phyloP scores from a whole-genome alignment of 108 stramenopile species.

The Cyclotella baltica region DNA sequence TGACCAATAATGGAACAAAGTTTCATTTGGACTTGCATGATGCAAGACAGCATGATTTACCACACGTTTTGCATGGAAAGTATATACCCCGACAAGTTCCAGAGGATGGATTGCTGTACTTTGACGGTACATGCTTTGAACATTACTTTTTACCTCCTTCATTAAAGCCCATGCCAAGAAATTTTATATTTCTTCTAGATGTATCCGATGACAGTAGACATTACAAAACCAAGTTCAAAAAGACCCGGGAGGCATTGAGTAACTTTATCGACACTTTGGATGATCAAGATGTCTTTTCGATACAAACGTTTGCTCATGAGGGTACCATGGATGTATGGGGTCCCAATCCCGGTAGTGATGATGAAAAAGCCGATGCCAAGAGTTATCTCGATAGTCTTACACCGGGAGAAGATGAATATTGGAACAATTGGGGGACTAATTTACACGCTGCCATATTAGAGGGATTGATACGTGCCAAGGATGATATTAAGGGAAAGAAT shows the following conservation, averaged over 20 bases:
- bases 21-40: slow-evolving; percentile 9
- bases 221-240: not conserved
- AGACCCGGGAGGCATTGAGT: slow-evolving; percentile 1
- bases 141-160: slow-evolving; percentile 18
- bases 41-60: slow-evolving; percentile 18
- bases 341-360: not conserved
- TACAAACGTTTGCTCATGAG: slow-evolving; percentile 20
- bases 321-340: slow-evolving; percentile 21
- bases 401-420: not conserved
- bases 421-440: slow-evolving; percentile 8
- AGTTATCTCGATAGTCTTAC: not conserved
- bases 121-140: slow-evolving; percentile 19
- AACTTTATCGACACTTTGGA: slow-evolving; percentile 12
- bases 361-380: slow-evolving; percentile 10
- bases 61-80: slow-evolving; percentile 9
- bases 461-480: slow-evolving; percentile 12
- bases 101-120: slow-evolving; percentile 14
- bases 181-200: slow-evolving; percentile 15
- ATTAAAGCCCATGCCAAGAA: slow-evolving; percentile 13
- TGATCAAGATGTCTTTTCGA: slow-evolving; percentile 2
- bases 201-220: not conserved
- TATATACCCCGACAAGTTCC: slow-evolving; percentile 3
- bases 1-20: not conserved
- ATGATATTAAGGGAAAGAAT: slow-evolving; percentile 4
- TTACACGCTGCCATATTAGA: slow-evolving; percentile 17